phyloP scores from a whole-genome alignment of 768 basidiomycete species.

The Mycena belliarum region DNA sequence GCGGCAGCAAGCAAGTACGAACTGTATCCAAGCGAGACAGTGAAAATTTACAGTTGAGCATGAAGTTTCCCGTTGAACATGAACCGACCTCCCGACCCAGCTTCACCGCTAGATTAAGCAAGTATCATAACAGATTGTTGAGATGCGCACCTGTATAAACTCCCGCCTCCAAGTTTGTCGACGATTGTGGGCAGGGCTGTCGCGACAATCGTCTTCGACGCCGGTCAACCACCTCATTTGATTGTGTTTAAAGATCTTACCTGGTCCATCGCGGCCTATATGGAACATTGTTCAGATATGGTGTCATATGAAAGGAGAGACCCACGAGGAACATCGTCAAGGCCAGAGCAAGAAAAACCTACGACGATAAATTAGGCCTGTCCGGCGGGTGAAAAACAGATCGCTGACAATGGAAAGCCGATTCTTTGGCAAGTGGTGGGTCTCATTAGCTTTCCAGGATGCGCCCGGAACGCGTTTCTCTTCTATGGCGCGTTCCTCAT shows the following conservation, averaged over 20 bases:
- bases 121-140: background rate
- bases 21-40: slow-evolving; percentile 36
- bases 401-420: slow-evolving; percentile 41
- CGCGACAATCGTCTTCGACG: slow-evolving; percentile 60
- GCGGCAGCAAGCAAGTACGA: slow-evolving; percentile 75
- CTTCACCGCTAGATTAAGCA: slow-evolving; percentile 28
- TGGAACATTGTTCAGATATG: slow-evolving; percentile 9
- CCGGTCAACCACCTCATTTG: background rate
- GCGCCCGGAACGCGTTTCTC: slow-evolving; percentile 39
- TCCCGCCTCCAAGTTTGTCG: slow-evolving; percentile 60
- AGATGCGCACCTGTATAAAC: slow-evolving; percentile 39
- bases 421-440: slow-evolving; percentile 59
- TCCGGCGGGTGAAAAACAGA: background rate
- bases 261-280: slow-evolving; percentile 59
- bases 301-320: slow-evolving; percentile 18
- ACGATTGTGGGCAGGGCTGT: slow-evolving; percentile 81
- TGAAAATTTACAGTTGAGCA: background rate
- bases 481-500: slow-evolving; percentile 4
- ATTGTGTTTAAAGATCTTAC: slow-evolving; percentile 31
- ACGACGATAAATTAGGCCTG: background rate
- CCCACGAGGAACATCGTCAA: slow-evolving; percentile 38
- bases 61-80: too few relatives aligned
- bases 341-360: slow-evolving; percentile 53
- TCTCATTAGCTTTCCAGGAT: slow-evolving; percentile 57
- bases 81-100: slow-evolving; percentile 70